Percentiles rank a stretch among this genome's conserved stretches.
These are phyloP conservation scores for Leccinellum rugosiceps DNA, from an alignment of 768 basidiomycete genomes.

Conservation along the genomic window DNA sequence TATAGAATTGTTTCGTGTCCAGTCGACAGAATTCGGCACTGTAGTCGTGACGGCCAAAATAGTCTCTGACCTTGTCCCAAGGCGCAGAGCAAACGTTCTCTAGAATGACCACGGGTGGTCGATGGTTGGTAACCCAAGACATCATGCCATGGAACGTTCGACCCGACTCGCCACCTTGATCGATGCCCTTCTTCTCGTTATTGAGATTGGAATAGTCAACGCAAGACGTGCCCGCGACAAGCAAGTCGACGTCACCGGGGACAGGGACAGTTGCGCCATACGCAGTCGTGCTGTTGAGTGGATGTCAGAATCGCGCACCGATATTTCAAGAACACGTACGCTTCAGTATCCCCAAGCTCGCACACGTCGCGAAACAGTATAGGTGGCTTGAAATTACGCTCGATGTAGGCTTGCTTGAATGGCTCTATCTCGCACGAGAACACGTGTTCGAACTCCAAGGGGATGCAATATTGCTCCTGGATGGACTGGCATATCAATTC, in stretches of 20 bases:
- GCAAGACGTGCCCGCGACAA: slow-evolving; percentile 93
- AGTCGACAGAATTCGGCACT: slow-evolving; percentile 66
- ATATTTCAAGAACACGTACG: slow-evolving; percentile 46
- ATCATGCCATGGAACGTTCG: slow-evolving; percentile 95
- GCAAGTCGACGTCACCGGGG: slow-evolving; percentile 86
- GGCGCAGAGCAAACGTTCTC: slow-evolving; percentile 94
- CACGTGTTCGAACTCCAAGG: slow-evolving; percentile 81
- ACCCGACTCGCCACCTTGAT: slow-evolving; percentile 89
- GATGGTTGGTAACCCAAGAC: slow-evolving; percentile 82
- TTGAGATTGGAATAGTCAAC: slow-evolving; percentile 98
- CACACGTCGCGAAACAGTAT: slow-evolving; percentile 92
- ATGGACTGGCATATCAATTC: slow-evolving; percentile 79
- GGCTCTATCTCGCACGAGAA: slow-evolving; percentile 98
- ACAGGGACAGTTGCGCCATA: slow-evolving; percentile 85
- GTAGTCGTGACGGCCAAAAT: slow-evolving; percentile 75
- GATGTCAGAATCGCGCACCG: background rate
- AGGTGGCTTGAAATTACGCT: slow-evolving; percentile 92
- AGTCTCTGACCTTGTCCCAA: slow-evolving; percentile 71
- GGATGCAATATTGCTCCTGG: slow-evolving; percentile 58
- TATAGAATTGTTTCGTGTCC: slow-evolving; percentile 88
- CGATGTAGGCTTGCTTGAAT: slow-evolving; percentile 97
- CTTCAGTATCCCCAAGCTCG: slow-evolving; percentile 75
- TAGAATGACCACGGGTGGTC: slow-evolving; percentile 87
- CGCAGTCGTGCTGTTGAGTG: slow-evolving; percentile 69
- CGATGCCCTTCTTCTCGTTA: slow-evolving; percentile 86